Percentiles rank a stretch among this genome's conserved stretches.
phyloP scores from a whole-genome alignment of 768 basidiomycete species.

The Trametes meyenii region DNA sequence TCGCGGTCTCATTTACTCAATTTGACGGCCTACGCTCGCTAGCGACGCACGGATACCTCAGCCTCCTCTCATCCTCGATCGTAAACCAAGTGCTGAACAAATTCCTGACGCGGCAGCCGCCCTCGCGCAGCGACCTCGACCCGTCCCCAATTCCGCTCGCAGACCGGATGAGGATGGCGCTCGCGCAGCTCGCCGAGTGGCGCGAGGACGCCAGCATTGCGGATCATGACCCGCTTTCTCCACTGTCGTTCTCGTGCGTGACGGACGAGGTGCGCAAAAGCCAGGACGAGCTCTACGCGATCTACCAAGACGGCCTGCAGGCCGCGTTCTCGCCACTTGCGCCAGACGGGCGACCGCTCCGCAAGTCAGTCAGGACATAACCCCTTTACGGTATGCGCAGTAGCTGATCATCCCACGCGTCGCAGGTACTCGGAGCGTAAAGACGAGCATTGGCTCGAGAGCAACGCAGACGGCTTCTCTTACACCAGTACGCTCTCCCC shows the following conservation, averaged over 20 bases:
- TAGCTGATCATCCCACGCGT: background rate
- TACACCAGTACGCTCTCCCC: slow-evolving; percentile 45
- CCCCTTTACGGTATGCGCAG: background rate
- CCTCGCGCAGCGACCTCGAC: slow-evolving; percentile 49
- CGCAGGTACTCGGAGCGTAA: slow-evolving; percentile 59
- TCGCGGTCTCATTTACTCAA: background rate
- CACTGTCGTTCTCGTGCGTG: slow-evolving; percentile 70
- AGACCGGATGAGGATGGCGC: slow-evolving; percentile 58
- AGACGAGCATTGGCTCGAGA: slow-evolving; percentile 64
- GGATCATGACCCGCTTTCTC: slow-evolving; percentile 56
- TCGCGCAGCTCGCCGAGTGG: slow-evolving; percentile 56
- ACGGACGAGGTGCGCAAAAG: slow-evolving; percentile 51
- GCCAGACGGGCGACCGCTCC: slow-evolving; percentile 58
- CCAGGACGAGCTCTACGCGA: slow-evolving; percentile 52
- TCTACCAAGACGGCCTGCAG: slow-evolving; percentile 48
- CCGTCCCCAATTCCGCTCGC: slow-evolving; percentile 38
- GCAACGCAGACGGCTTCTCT: slow-evolving; percentile 57
- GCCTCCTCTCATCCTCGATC: slow-evolving; percentile 58
- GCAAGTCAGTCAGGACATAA: slow-evolving; percentile 51
- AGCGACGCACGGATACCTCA: slow-evolving; percentile 49
- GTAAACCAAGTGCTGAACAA: slow-evolving; percentile 64
- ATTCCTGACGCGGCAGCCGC: slow-evolving; percentile 62
- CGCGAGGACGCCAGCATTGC: slow-evolving; percentile 48
- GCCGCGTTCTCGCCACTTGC: slow-evolving; percentile 59
- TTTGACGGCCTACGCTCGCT: background rate